phyloP scores from a whole-genome alignment of 1,284 basidiomycete genomes.

The Porogramme epimiltina region DNA sequence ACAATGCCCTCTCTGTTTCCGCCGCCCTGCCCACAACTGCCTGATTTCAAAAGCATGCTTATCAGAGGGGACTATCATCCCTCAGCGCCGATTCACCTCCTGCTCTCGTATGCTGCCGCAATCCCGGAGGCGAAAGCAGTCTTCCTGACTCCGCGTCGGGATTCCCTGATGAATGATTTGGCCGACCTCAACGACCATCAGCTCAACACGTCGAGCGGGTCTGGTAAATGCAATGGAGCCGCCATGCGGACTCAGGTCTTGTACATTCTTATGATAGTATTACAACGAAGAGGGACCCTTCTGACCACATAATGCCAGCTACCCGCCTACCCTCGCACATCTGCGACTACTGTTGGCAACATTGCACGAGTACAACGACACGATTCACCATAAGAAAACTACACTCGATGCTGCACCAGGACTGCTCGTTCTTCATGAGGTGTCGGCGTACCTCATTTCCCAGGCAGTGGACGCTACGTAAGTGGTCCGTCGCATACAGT shows the following conservation, averaged over 20 bases:
- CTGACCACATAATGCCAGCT: constrained; percentile 42
- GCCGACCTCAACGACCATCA: constrained; percentile 55
- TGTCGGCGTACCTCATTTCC: constrained; percentile 57
- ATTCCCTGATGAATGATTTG: constrained; percentile 43
- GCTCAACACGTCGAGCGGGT: constrained; percentile 47
- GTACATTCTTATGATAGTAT: constrained; percentile 39
- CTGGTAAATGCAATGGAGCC: constrained; percentile 41
- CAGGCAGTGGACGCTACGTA: constrained; percentile 31
- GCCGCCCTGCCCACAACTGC: constrained; percentile 27
- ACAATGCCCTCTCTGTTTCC: constrained; percentile 35
- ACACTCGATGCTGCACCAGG: constrained; percentile 48
- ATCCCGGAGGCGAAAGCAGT: constrained; percentile 41
- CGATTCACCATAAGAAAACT: constrained; percentile 33
- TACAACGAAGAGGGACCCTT: not conserved
- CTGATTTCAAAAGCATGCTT: constrained; percentile 34
- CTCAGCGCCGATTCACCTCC: constrained; percentile 41
- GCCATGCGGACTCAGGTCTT: constrained; percentile 54
- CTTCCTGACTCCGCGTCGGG: constrained; percentile 54
- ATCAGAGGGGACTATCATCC: constrained; percentile 38
- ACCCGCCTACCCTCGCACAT: constrained; percentile 64
- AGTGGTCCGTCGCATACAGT: constrained; percentile 10
- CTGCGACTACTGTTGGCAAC: constrained; percentile 56
- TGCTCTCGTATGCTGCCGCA: constrained; percentile 46
- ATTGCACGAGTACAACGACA: constrained; percentile 43
- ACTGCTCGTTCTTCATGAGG: constrained; percentile 64